These are phyloP conservation scores for Pichia cabralensis DNA, from an alignment of 805 yeast species.

Conservation along the genomic window DNA sequence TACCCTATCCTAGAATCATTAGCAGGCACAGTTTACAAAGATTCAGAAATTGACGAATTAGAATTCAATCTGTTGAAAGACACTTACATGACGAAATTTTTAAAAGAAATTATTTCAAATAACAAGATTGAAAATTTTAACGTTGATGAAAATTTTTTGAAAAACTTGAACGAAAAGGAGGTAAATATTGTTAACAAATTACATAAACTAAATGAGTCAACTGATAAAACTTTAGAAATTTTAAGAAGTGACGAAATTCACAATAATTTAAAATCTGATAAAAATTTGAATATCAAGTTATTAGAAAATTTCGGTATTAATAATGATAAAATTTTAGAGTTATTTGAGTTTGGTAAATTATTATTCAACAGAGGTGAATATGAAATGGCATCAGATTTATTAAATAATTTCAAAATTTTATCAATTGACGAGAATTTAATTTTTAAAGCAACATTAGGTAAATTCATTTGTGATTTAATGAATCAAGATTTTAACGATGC, in stretches of 20 bases:
- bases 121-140: conserved; percentile 29
- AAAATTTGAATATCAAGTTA: conserved; percentile 40
- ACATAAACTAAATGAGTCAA: conserved; percentile 30
- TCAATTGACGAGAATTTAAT: conserved; percentile 41
- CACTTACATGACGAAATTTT: conserved; percentile 44
- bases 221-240: conserved; percentile 36
- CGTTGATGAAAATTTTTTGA: conserved; percentile 33
- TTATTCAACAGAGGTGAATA: conserved; percentile 58
- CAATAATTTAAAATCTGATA: conserved; percentile 43
- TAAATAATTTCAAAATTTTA: conserved; percentile 46
- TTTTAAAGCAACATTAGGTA: conserved; percentile 58
- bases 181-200: conserved; percentile 31
- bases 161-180: conserved; percentile 31
- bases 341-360: conserved; percentile 51
- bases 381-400: conserved; percentile 46
- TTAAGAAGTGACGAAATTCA: conserved; percentile 41
- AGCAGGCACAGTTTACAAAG: conserved; percentile 23
- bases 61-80: conserved; percentile 47
- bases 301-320: conserved; percentile 35
- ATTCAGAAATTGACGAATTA: conserved; percentile 33
- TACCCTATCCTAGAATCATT: conserved; percentile 26
- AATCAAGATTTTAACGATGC: conserved; percentile 44
- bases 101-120: conserved; percentile 33
- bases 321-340: conserved; percentile 37
- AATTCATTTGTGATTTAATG: conserved; percentile 50